Evolutionary conservation across 129 eudicot genomes (phyloP).

Genomic region (Arctium lappa): DNA sequence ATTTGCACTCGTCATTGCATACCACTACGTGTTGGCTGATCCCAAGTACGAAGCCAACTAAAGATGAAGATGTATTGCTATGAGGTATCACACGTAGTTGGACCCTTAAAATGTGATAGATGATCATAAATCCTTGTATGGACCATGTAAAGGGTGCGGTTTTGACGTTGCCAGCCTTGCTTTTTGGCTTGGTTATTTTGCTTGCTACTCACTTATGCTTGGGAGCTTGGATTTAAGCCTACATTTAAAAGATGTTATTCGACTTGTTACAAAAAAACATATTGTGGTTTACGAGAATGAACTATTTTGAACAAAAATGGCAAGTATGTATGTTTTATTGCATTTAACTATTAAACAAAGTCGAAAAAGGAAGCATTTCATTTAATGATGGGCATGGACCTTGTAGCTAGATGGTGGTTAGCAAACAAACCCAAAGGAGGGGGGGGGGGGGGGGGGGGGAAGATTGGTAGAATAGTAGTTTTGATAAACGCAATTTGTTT

Average conservation of each 20-base stretch:
- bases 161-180: neutral
- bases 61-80: neutral
- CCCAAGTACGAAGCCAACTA: conserved; percentile 46
- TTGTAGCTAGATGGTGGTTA: no score
- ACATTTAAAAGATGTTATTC: neutral
- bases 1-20: conserved; percentile 38
- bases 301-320: neutral
- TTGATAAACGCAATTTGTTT: no score
- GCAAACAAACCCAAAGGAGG: no score
- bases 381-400: neutral
- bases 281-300: neutral
- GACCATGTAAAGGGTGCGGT: neutral
- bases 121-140: neutral
- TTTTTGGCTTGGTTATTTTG: neutral
- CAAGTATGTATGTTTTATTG: neutral
- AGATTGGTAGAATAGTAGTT: no score
- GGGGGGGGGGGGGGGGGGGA: no score
- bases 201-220: neutral
- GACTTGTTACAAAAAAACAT: neutral
- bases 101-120: neutral
- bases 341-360: neutral
- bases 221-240: neutral
- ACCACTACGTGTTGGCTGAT: conserved; percentile 49
- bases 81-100: neutral
- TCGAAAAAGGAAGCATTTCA: neutral